Evolutionary conservation across 139 green algal genomes (phyloP).

Genomic region (Pseudopediastrum boryanum): DNA sequence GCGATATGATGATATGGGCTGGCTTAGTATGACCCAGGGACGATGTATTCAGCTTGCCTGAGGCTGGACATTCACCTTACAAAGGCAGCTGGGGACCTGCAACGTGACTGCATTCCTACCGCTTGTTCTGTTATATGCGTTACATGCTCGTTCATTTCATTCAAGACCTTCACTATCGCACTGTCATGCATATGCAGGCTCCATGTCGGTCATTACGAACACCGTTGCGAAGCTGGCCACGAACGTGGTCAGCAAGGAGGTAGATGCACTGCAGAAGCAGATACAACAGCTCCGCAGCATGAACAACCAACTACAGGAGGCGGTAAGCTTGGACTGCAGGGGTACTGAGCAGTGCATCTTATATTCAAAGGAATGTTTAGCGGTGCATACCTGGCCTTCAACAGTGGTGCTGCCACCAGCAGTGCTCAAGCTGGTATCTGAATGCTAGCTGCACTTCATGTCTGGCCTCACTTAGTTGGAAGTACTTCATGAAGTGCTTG

Average conservation of each 20-base stretch:
- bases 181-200: too few species aligned
- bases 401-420: background rate
- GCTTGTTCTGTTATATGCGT: too few species aligned
- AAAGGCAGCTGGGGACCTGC: too few species aligned
- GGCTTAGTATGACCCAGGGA: too few species aligned
- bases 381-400: background rate
- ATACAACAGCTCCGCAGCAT: background rate
- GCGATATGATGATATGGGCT: too few species aligned
- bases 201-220: too few species aligned
- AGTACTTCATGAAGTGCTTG: background rate
- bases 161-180: too few species aligned
- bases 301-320: slow-evolving; percentile 26
- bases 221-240: too few species aligned
- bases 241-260: background rate
- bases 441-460: background rate
- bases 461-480: background rate
- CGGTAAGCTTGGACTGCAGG: background rate
- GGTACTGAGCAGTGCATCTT: background rate
- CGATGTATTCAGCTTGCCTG: too few species aligned
- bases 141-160: too few species aligned
- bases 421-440: background rate
- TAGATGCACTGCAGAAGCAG: slow-evolving; percentile 5
- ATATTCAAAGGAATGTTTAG: background rate
- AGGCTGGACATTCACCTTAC: too few species aligned
- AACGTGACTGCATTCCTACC: too few species aligned